Evolutionary conservation across 257 asterid genomes (phyloP), one percentile per base, ranked within the genome.

Genomic region (Parsonsia alboflavescens): DNA sequence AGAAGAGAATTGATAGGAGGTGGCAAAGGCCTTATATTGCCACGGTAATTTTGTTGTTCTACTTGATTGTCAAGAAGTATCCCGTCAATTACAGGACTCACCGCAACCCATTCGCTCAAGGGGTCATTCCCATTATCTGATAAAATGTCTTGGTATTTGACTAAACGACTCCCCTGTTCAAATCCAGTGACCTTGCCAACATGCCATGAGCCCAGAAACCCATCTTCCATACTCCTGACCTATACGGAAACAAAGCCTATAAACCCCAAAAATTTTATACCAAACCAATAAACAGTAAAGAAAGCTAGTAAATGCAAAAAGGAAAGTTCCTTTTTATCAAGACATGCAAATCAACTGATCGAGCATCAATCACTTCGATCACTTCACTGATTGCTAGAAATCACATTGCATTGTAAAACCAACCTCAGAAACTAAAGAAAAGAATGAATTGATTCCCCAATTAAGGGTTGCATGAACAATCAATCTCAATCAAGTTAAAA

Each of bases 21-120:
- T 9, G 85, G 93, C 75, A 57, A 75, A 44, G 99, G 99, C 87
- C 98, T 89, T 73, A 92, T 87, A 21, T 77, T 61, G 24, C 98
- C 94, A 71, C 96, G 85, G 48, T 73, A 52, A 49, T 75, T 49
- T 54, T 68, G 6, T 4, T 77, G 67, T 59, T 57, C 67, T 48
- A 7, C 75, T 36, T 52, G 26, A 53, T 81, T 71, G 48, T 63
- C 63, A 42, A n/a, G 26, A 13, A 30, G 17, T 12, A 54, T 42
- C 46, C 97, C 98, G 41, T 89, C 92, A 61, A 91, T 57, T 41
- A 53, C 76, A 16, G 91, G 88, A 76, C 83, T 78, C 73, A 87
- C 91, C 3, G 54, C 67, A 74, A 93, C 88, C 50, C 19, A 8
- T 52, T 91, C 97, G 36, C 63, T 76, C 81, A 89, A 80, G 28